These are phyloP conservation scores for Cenococcum geophilum DNA, from an alignment of 495 filamentous ascomycete genomes.

Conservation along the genomic window DNA sequence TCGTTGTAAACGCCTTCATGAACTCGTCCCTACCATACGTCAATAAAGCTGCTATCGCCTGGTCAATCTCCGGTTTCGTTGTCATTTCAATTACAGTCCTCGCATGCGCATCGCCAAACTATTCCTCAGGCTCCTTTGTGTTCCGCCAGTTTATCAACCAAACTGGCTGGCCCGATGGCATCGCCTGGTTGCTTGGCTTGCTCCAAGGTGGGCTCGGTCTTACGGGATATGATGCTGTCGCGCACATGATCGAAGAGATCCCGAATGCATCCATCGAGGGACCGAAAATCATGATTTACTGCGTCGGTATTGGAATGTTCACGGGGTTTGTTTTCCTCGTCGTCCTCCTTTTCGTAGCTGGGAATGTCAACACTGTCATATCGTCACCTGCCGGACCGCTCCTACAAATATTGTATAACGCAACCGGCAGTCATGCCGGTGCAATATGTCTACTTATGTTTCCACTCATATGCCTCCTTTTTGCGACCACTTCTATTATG, in stretches of 20 bases:
- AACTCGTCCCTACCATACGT: conserved; percentile 58
- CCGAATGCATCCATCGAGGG: conserved; percentile 60
- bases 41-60: conserved; percentile 58
- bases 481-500: conserved; percentile 66
- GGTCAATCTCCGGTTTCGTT: conserved; percentile 62
- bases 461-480: conserved; percentile 65
- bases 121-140: conserved; percentile 54
- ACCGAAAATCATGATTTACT: conserved; percentile 67
- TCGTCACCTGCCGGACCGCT: conserved; percentile 56
- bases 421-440: conserved; percentile 58
- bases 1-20: conserved; percentile 61
- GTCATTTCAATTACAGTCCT: conserved; percentile 63
- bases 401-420: conserved; percentile 64
- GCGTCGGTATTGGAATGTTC: conserved; percentile 60
- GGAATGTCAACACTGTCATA: conserved; percentile 55
- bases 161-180: conserved; percentile 51
- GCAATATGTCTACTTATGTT: conserved; percentile 68
- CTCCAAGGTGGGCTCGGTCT: conserved; percentile 51
- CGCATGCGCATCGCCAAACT: conserved; percentile 55
- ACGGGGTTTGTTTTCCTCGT: conserved; percentile 66
- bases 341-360: conserved; percentile 58
- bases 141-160: conserved; percentile 42
- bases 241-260: conserved; percentile 61
- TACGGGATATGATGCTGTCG: conserved; percentile 50
- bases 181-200: conserved; percentile 50